These are phyloP conservation scores for Bacidia gigantensis DNA, from an alignment of 495 filamentous ascomycete genomes.

Conservation along the genomic window DNA sequence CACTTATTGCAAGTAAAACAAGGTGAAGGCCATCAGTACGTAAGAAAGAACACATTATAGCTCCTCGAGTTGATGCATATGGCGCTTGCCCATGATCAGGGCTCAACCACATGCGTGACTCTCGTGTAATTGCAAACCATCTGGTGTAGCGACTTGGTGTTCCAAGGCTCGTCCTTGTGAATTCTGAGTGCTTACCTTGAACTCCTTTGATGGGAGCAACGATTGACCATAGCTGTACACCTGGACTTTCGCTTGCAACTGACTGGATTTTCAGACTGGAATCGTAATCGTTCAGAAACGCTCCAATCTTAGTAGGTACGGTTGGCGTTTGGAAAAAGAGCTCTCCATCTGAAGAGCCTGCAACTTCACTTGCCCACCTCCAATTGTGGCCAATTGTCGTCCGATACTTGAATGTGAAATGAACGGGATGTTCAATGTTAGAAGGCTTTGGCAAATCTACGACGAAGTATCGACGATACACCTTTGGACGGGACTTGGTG, in stretches of 20 bases:
- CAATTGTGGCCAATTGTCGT: constrained; percentile 39
- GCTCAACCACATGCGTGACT: constrained; percentile 73
- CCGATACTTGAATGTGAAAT: constrained; percentile 69
- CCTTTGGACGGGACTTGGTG: constrained; percentile 8
- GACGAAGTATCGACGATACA: constrained; percentile 28
- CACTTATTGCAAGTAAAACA: constrained; percentile 71
- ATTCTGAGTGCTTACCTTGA: constrained; percentile 39
- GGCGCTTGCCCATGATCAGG: constrained; percentile 63
- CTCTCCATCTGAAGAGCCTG: constrained; percentile 46
- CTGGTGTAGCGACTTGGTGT: constrained; percentile 39
- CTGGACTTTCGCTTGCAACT: constrained; percentile 51
- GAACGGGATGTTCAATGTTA: constrained; percentile 28
- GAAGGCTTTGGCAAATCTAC: constrained; percentile 19
- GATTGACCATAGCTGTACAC: constrained; percentile 58
- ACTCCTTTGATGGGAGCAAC: constrained; percentile 40
- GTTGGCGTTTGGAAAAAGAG: constrained; percentile 33
- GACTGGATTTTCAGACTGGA: constrained; percentile 41
- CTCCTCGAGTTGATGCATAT: constrained; percentile 60
- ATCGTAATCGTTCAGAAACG: constrained; percentile 48
- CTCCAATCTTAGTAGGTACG: constrained; percentile 16
- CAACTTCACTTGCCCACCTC: constrained; percentile 63
- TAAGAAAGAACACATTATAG: constrained; percentile 69
- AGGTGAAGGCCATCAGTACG: constrained; percentile 60
- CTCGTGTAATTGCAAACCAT: constrained; percentile 70
- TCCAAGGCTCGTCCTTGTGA: constrained; percentile 46